A percentile compares a stretch with the other conserved stretches of the same genome.
Evolutionary conservation across 176 grass and related monocot species (phyloP).

Genomic region (Zoysia pacifica): DNA sequence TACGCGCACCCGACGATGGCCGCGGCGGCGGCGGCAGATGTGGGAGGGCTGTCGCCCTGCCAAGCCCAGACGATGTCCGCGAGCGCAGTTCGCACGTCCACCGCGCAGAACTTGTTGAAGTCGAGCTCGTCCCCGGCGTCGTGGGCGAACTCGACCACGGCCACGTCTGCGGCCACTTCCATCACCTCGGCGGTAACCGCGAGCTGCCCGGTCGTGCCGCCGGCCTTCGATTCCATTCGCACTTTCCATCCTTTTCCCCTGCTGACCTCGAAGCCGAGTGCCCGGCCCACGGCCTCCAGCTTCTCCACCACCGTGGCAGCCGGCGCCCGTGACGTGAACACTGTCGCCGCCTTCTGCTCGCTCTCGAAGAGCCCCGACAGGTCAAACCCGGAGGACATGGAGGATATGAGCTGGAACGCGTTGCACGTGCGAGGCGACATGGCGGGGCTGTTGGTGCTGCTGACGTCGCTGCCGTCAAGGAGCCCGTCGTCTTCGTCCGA

Average conservation of each 20-base stretch:
- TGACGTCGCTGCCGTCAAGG: not conserved
- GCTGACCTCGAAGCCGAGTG: conserved; percentile 53
- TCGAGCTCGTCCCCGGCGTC: conserved; percentile 71
- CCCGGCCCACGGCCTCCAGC: conserved; percentile 44
- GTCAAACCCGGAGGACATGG: conserved; percentile 97
- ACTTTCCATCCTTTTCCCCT: conserved; percentile 59
- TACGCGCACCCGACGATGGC: conserved; percentile 31
- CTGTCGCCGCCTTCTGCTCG: conserved; percentile 53
- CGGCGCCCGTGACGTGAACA: conserved; percentile 70
- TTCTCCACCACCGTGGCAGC: conserved; percentile 53
- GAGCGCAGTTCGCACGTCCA: conserved; percentile 62
- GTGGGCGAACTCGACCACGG: conserved; percentile 76
- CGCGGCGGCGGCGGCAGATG: not conserved
- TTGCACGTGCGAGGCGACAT: conserved; percentile 78
- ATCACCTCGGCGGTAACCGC: conserved; percentile 71
- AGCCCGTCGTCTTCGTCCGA: not conserved
- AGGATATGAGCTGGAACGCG: conserved; percentile 92
- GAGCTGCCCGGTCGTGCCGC: conserved; percentile 44
- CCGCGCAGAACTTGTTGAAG: conserved; percentile 78
- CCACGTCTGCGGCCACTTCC: conserved; percentile 62
- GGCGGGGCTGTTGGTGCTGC: not conserved
- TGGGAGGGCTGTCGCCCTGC: conserved; percentile 58
- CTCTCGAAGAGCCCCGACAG: conserved; percentile 83
- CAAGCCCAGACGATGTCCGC: conserved; percentile 91
- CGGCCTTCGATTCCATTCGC: conserved; percentile 55